Evolutionary conservation across 2,329 filamentous ascomycete species (phyloP).

Genomic region (Pestalotiopsis sp.): DNA sequence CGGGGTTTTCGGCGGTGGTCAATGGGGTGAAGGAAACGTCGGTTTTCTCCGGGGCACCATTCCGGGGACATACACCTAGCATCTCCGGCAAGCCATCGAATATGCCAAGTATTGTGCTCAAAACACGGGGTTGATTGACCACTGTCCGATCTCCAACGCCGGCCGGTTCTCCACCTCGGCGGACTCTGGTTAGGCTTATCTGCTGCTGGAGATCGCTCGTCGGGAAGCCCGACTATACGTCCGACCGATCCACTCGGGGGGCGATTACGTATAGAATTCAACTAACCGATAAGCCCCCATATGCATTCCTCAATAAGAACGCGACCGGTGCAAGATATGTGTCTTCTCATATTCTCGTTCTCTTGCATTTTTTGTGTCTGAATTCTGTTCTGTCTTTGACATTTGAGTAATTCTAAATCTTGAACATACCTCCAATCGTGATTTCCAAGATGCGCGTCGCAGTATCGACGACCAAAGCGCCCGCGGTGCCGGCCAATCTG

Average conservation of each 20-base stretch:
- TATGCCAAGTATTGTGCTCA: no score
- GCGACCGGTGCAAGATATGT: not conserved
- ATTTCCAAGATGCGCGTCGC: not conserved
- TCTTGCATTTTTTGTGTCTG: not conserved
- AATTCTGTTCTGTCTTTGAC: not conserved
- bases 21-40: no score
- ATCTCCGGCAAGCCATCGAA: no score
- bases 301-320: not conserved
- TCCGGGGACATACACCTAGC: no score
- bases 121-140: no score
- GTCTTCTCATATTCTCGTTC: not conserved
- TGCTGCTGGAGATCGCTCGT: not conserved
- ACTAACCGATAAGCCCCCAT: not conserved
- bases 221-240: not conserved
- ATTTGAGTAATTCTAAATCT: not conserved
- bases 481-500: constrained; percentile 28
- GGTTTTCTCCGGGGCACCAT: no score
- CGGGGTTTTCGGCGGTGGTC: no score
- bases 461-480: not conserved
- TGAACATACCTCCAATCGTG: not conserved
- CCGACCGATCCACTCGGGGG: not conserved
- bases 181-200: not conserved
- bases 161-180: not conserved
- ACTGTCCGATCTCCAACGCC: no score
- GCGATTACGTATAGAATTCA: not conserved